Base-by-base conservation (phyloP, 2,329 filamentous ascomycete genomes). In the Pseudocercospora macadamiae region DNA sequence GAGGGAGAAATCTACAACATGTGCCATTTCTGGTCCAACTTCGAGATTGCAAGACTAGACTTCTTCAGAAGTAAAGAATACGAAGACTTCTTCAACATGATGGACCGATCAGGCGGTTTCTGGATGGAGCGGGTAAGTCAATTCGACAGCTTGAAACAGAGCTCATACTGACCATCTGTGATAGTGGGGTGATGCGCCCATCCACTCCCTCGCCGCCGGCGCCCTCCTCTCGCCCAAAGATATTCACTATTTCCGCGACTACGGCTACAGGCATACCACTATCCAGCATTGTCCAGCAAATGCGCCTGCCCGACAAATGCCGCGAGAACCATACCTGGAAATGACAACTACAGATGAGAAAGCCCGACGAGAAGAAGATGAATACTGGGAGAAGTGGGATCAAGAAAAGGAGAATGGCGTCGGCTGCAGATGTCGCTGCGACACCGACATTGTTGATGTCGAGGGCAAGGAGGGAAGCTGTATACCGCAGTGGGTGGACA, bases 1-100 rank as follows among this genome's bases (percentile, higher is more conserved):
- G 93, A 97, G 73, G 91, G 92, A 64, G 95, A 99, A 75, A 90
- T 88, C 69, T 99, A 99, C 82, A 99, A 99, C 79, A 99, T 99
- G 95, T 99, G 95, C 75, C 95, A 99, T 80, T 99, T 97, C 81
- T 99, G 95, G 95, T 96, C 92, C 75, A 99, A 99, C 76, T 99
- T 99, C 68, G 95, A 99, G 77, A 99, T 99, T 78, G 95, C 95
- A 12, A 87, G 88, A 60, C 84, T 99, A 61, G 89, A 91, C 78
- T 99, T 92, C 86, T 97, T 97, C 84, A 87, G 95, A 68, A 97
- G 93, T 80, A 93, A 96, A 78, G 90, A 92, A 72, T 99, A 99
- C 74, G 89, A 96, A 69, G 95, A 97, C 66, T 99, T 99, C 76
- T 99, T 99, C 76, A 83, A 97, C 71, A 96, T 96, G 89, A 97